Base-by-base conservation (phyloP, 345 rosid genomes). In the Pseudoturritis turrita region DNA sequence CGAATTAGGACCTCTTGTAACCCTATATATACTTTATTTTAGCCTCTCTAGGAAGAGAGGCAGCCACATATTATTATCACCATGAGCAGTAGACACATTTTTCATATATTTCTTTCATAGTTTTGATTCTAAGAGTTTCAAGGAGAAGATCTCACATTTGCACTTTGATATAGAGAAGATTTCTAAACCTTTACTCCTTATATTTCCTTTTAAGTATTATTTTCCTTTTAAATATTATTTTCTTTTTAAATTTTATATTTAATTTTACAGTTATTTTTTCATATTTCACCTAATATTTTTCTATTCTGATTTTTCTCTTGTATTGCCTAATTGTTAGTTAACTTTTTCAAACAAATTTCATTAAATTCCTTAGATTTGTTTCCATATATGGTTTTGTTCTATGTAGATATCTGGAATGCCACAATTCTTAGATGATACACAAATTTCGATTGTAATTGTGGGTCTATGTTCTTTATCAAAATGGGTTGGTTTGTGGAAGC, bases 401-500 rank as follows among this genome's bases (percentile, higher is more conserved):
- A 6, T 46, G 13, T 17, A 61, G 6, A 26, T 15, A 39, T 60
- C 11, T 52, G 18, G 10, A 33, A 17, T 10, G 6, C 5, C 58
- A 53, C 17, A 29, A 33, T 18, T 31, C 25, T 10, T 31, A 33
- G 14, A 26, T 17, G 41, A 31, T 33, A 33, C 7, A 54, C 18
- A 54, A 23, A 10, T 36, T 6, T 57, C 26, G n/a, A 0, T 71
- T 62, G 62, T 71, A 50, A 45, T n/a, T 28, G 19, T 45, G 13
- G 3, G 13, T 58, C 3, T 29, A 4, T n/a, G 17, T 51, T 72
- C 22, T 6, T 58, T 19, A 50, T 49, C 23, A 75, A 44, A 61
- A 68, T 75, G 79, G 44, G 43, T 25, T 6, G 2, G 44, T 35
- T 36, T 23, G 51, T 68, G 6, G 28, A 68, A 75, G 19, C 50